Conservation (phyloP, 192 early-diverging fungal genomes). For the Phlyctochytrium planicorne region DNA sequence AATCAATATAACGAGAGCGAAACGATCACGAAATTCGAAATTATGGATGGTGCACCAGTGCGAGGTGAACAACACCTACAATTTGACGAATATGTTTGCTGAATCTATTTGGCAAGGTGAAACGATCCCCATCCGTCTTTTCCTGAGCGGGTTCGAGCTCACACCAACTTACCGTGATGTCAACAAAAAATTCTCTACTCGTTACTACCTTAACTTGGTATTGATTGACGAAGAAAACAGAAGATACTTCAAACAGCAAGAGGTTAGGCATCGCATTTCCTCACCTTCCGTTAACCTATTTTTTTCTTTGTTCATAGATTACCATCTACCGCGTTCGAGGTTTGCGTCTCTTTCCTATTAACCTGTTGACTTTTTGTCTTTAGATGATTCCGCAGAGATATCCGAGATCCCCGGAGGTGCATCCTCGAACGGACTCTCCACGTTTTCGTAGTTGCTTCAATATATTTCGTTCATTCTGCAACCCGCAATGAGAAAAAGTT, state of each 20-base stretch:
- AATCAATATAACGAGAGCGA: conserved; percentile 99
- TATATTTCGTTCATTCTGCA: too few species aligned
- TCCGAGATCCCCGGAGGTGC: conserved; percentile 46
- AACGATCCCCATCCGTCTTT: conserved; percentile 97
- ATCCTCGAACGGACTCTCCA: conserved; percentile 35
- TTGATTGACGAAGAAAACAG: conserved; percentile 98
- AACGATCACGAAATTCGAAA: conserved; percentile 98
- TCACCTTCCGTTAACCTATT: not conserved
- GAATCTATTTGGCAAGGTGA: conserved; percentile 57
- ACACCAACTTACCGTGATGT: conserved; percentile 99
- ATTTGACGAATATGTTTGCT: conserved; percentile 6
- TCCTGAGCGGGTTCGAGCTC: conserved; percentile 94
- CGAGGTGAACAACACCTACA: conserved; percentile 47
- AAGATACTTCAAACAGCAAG: conserved; percentile 99
- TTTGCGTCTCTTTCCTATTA: conserved; percentile 14
- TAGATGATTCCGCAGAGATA: not conserved
- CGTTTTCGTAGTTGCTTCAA: too few species aligned
- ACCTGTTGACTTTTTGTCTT: not conserved
- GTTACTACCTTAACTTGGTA: conserved; percentile 98
- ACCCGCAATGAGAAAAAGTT: too few species aligned
- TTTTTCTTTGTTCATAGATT: conserved; percentile 24
- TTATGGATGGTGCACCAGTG: conserved; percentile 99
- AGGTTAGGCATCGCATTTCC: conserved; percentile 37
- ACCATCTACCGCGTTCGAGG: conserved; percentile 41
- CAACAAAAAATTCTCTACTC: conserved; percentile 98